Evolutionary conservation across 2,329 filamentous ascomycete species (phyloP).

Genomic region (Trichoderma breve): DNA sequence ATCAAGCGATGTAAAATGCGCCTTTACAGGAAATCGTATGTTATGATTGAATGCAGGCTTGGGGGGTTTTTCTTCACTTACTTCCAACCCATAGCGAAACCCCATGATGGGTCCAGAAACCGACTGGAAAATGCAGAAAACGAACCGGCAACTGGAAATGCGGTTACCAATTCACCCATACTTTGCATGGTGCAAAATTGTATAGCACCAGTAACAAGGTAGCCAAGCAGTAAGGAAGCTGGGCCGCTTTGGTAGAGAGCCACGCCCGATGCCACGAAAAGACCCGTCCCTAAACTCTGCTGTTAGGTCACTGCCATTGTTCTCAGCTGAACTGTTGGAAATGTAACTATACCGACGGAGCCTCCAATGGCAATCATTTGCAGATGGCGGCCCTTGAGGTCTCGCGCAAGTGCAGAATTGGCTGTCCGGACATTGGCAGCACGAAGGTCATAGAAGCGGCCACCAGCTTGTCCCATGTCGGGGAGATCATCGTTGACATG

Average conservation of each 20-base stretch:
- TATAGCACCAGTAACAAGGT: background rate
- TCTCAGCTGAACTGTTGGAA: background rate
- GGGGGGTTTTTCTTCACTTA: background rate
- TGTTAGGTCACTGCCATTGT: background rate
- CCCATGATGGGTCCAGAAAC: conserved; percentile 10
- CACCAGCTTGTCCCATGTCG: background rate
- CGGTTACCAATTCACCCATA: background rate
- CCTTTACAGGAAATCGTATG: background rate
- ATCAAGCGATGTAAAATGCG: background rate
- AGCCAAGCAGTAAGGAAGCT: background rate
- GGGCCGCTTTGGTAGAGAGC: background rate
- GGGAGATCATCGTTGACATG: conserved; percentile 4
- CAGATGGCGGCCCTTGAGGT: conserved; percentile 1
- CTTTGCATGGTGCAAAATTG: conserved; percentile 10
- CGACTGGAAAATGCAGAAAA: conserved; percentile 9
- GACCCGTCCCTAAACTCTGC: background rate
- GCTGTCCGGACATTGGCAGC: conserved; percentile 6
- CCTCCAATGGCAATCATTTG: conserved; percentile 9
- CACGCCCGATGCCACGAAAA: conserved; percentile 7
- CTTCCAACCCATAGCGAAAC: conserved; percentile 11
- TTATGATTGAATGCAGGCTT: too few relatives aligned
- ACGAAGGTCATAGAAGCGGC: conserved; percentile 1
- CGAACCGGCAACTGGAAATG: background rate
- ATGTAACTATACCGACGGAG: background rate
- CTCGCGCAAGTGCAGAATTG: conserved; percentile 4